Base-by-base conservation (phyloP, 768 basidiomycete genomes). In the Phlebiopsis gigantea region DNA sequence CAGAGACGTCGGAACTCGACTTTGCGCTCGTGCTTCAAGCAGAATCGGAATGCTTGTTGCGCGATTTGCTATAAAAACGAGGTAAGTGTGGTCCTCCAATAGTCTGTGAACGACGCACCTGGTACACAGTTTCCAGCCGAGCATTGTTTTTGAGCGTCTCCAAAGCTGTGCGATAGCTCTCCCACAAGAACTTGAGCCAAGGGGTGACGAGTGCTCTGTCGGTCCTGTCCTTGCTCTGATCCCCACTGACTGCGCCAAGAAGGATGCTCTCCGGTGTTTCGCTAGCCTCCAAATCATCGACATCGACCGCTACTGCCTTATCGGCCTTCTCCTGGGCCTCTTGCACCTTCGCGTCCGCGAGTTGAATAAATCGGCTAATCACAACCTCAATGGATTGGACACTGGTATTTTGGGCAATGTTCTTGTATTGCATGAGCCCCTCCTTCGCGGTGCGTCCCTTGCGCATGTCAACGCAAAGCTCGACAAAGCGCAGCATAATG, bases 141-240 rank as follows among this genome's bases (percentile, higher is more conserved):
- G 93, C 90, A 66, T 97, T 98, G 69, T 97, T 96, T 70, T 98
- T 96, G 62, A 98, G 79, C 2, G 94, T 94, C 75, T 98, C 96
- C 42, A 99, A 76, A 1, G 90, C 93, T 19, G 93, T 97, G 56
- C 96, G 85, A 69, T 98, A 98, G 63, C 91, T 92, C 77, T 98
- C 96, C 94, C 95, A 98, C n/a, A 94, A 79, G 72, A 98, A 97
- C 68, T 95, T 94, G 68, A 98, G 87, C 87, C 94, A 97, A 0
- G 96, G 96, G 0, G 93, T 97, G 61, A 99, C 93, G 51, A 98
- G 80, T 6, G 93, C 90, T 46, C 96, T 77, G 73, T 98, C 95
- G 28, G 93, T 97, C 63, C 96, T 77, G 72, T 98, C 95, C 75
- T 90, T 90, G 76, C 81, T 94, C 73, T 93, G 90, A 68, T 93